These are phyloP conservation scores for Gautieria morchelliformis DNA, from an alignment of 768 basidiomycete species.

Conservation along the genomic window DNA sequence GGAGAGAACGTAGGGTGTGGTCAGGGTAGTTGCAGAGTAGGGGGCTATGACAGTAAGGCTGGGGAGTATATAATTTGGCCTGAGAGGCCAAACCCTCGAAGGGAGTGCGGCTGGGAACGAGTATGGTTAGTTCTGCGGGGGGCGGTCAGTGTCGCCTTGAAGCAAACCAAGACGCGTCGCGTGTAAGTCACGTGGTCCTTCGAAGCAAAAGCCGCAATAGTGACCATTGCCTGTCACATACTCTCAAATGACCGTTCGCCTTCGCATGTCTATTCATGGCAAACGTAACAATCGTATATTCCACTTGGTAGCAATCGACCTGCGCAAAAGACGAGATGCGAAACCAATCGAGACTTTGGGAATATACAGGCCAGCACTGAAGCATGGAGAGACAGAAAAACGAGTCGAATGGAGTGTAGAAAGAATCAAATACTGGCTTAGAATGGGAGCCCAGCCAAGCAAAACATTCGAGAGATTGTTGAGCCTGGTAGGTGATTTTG, in stretches of 20 bases:
- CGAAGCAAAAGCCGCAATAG: no score
- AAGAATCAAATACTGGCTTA: constrained; percentile 85
- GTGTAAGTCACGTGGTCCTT: no score
- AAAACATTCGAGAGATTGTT: constrained; percentile 68
- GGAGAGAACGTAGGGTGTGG: no score
- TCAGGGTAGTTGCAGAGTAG: no score
- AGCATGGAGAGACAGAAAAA: constrained; percentile 36
- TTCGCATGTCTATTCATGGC: constrained; percentile 81
- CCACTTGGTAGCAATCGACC: constrained; percentile 78
- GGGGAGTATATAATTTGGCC: no score
- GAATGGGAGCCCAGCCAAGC: constrained; percentile 74
- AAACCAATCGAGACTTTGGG: constrained; percentile 85
- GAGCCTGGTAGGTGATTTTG: constrained; percentile 53
- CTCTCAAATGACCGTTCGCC: constrained; percentile 62
- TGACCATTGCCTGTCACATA: not conserved
- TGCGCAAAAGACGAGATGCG: constrained; percentile 63
- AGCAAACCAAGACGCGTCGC: no score
- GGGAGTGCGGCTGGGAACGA: no score
- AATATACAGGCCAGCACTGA: constrained; percentile 41
- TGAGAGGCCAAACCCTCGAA: no score
- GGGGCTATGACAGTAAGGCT: no score
- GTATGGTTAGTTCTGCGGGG: no score
- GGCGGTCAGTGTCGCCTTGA: no score
- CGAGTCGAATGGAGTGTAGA: constrained; percentile 85
- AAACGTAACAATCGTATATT: constrained; percentile 64